Evolutionary conservation across 1,284 basidiomycete species (phyloP), one percentile per base, ranked within the genome.

Genomic region (Mycosarcoma maydis): DNA sequence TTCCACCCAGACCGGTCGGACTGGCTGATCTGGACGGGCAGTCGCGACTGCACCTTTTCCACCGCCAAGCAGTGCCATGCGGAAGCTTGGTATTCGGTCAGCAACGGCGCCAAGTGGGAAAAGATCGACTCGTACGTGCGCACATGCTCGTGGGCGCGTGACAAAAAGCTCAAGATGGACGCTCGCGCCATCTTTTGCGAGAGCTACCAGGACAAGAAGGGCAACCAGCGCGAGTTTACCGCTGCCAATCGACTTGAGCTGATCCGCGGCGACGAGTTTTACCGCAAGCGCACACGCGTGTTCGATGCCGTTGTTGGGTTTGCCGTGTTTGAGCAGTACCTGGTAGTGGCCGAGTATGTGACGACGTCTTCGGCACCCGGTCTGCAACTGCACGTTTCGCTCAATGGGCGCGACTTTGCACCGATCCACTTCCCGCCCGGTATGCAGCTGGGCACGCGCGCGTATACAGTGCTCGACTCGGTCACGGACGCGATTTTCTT

Each of bases 391-490:
- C 90, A 95, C 80, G 92, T 98, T 5, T 98, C 95, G 6, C 83
- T 98, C 19, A 92, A 98, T 76, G 95, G 92, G 4, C 84, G 87
- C 53, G 87, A 86, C 47, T 98, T 95, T 81, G 89, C 94, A 0
- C 85, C 87, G 34, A 92, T 93, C 2, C 86, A 88, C 76, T 98
- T 98, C 87, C 95, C 95, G 3, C 90, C 92, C 0, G 88, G 86
- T 37, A 90, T 97, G 88, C 87, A 88, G 49, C 90, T 94, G 3
- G 90, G 92, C 48, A 91, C 95, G 48, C 69, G 92, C 88, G 92
- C 92, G 0, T 96, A 94, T 83, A 97, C 94, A 2, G 88, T 98
- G 42, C 86, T 98, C 3, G 96, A 98, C 82, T 97, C 94, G 5
- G 91, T 87, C 75, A 98, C 96, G 0, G 88, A 91, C 59, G 88